phyloP scores from a whole-genome alignment of 352 stramenopile species.

The Lagenidium giganteum region DNA sequence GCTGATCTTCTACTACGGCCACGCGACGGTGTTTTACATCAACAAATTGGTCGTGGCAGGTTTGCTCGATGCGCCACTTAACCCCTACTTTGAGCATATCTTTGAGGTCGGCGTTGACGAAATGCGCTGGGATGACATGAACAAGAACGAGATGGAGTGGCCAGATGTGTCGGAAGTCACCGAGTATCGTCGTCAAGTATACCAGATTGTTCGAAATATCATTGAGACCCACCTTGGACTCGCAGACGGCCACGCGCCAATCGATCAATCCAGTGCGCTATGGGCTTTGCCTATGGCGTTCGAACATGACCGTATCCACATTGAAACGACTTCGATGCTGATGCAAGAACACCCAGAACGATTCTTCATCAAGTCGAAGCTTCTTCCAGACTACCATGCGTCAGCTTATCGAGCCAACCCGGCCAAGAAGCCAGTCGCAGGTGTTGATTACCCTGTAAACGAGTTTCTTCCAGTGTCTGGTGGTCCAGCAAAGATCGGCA shows the following conservation, averaged over 20 bases:
- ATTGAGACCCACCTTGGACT: conserved; percentile 87
- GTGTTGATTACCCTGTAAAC: conserved; percentile 88
- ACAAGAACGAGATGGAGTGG: conserved; percentile 95
- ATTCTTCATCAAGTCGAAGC: conserved; percentile 79
- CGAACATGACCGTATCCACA: conserved; percentile 97
- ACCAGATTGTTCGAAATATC: conserved; percentile 81
- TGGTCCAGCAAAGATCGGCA: conserved; percentile 80
- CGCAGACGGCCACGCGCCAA: conserved; percentile 64
- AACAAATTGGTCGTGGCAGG: conserved; percentile 96
- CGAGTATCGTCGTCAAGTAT: conserved; percentile 90
- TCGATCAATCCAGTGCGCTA: conserved; percentile 81
- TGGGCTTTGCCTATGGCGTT: conserved; percentile 95
- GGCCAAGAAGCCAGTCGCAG: conserved; percentile 52
- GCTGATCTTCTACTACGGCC: conserved; percentile 98
- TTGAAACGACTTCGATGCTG: conserved; percentile 96
- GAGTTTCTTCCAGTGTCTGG: conserved; percentile 77
- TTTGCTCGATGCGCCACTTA: conserved; percentile 83
- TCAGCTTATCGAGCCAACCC: conserved; percentile 29
- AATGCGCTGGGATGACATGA: conserved; percentile 99
- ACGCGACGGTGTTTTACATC: conserved; percentile 94
- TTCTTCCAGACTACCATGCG: conserved; percentile 85
- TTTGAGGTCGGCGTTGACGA: conserved; percentile 98
- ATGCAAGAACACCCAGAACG: conserved; percentile 91
- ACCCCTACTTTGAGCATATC: conserved; percentile 93
- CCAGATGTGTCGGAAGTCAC: conserved; percentile 87